Evolutionary conservation across 139 green algal species (phyloP), one percentile per base, ranked within the genome.

Genomic region (Picochlorum sp.): DNA sequence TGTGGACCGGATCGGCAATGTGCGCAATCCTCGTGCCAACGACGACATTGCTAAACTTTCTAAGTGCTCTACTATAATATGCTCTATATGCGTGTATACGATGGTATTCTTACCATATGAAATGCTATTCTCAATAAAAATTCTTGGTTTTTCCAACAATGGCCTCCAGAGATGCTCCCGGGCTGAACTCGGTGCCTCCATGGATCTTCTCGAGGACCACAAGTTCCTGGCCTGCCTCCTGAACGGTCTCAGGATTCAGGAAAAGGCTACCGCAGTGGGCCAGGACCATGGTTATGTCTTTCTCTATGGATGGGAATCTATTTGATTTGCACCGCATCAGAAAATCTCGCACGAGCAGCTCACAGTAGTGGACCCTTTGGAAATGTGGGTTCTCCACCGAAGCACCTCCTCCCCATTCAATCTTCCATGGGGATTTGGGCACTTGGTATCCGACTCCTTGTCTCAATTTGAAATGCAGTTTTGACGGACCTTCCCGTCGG

Each of bases 321-420:
- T 77, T 65, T 24, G 61, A 74, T 37, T 74, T 75, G 3, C 85
- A 63, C 6, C 86, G 74, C 78, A 85, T 80, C 28, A 90, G 66
- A 49, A 90, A 88, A 66, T 94, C 86, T 47, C 66, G 66, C 47
- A 89, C 72, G 63, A 93, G 74, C 6, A 93, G 79, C 62, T 90
- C 60, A 65, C 84, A 91, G 76, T 95, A 95, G 52, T 87, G 77
- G 6, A 90, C 84, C 1, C 88, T 78, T 74, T 95, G 88, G 56
- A 77, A 81, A 76, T 95, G 88, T 0, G 88, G 88, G 60, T 88
- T 92, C 73, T 95, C 88, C 2, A 93, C 69, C 1, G 78, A 89
- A 0, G 87, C 70, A 2, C 88, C 88, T 23, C 88, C 88, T 26
- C 88, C 88, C 88, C 87, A 95, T 71, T 90, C 80, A 13, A 87